A percentile compares a stretch with the other conserved stretches of the same genome.
phyloP scores from a whole-genome alignment of 257 asterid species.

The Nicotiana attenuata region DNA sequence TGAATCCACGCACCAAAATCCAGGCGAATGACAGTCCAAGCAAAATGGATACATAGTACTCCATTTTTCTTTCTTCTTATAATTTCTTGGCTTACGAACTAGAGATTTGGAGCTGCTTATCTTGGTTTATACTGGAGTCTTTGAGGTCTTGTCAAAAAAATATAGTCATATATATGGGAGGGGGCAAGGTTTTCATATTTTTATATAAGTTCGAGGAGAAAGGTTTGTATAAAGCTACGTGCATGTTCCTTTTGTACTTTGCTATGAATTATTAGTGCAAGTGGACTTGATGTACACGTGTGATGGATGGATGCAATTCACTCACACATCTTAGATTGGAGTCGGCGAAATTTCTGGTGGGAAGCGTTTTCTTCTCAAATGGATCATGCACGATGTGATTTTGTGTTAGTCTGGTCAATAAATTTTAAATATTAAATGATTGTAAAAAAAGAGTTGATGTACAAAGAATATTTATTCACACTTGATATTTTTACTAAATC shows the following conservation, averaged over 20 bases:
- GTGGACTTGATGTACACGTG: neutral
- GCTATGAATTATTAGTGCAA: neutral
- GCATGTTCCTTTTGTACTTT: neutral
- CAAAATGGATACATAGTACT: constrained; percentile 14
- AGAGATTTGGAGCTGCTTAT: neutral
- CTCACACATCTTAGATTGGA: too few relatives aligned
- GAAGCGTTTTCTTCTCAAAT: too few relatives aligned
- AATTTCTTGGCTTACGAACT: neutral
- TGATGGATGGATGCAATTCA: too few relatives aligned
- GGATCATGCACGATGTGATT: too few relatives aligned
- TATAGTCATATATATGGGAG: neutral
- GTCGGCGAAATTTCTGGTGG: too few relatives aligned
- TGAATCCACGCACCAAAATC: constrained; percentile 7
- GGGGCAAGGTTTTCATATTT: too few relatives aligned
- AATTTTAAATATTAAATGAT: too few relatives aligned
- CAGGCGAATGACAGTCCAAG: constrained; percentile 39
- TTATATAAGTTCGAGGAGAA: too few relatives aligned
- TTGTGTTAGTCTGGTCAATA: too few relatives aligned
- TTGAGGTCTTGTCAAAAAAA: neutral
- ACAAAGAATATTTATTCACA: too few relatives aligned
- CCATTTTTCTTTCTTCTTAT: constrained; percentile 6
- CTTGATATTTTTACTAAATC: too few relatives aligned
- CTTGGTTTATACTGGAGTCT: neutral
- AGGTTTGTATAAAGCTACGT: neutral
- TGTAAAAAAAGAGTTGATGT: too few relatives aligned